phyloP scores from a whole-genome alignment of 2,329 filamentous ascomycete genomes.

The Volutella citrinella region DNA sequence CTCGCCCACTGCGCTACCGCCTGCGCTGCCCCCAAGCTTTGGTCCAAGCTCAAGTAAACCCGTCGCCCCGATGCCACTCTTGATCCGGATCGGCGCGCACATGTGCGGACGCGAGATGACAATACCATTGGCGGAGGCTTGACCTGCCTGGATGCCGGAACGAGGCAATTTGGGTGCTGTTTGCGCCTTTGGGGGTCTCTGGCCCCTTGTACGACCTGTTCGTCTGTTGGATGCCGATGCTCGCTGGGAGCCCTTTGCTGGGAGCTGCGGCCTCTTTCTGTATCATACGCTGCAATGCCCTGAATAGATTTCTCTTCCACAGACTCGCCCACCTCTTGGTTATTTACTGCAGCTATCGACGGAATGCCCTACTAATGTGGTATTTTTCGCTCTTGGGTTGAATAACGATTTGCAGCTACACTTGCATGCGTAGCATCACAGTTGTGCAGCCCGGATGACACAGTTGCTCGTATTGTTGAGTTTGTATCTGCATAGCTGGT shows the following conservation, averaged over 20 bases:
- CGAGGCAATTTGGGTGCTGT: slow-evolving; percentile 16
- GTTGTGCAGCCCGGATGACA: too few species aligned
- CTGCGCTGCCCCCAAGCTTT: slow-evolving; percentile 96
- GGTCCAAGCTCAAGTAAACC: slow-evolving; percentile 85
- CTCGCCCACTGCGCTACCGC: slow-evolving; percentile 90
- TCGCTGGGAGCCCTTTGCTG: slow-evolving; percentile 13
- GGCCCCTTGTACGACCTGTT: slow-evolving; percentile 24
- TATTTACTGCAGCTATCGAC: too few species aligned
- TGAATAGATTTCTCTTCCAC: slow-evolving; percentile 29
- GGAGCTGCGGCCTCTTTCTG: slow-evolving; percentile 23
- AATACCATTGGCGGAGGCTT: too few species aligned
- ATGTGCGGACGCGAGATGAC: slow-evolving; percentile 20
- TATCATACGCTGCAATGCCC: slow-evolving; percentile 31
- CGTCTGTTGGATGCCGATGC: slow-evolving; percentile 17
- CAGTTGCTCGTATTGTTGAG: too few species aligned
- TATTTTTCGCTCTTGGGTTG: too few species aligned
- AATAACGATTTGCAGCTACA: too few species aligned
- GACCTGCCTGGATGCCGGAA: too few species aligned
- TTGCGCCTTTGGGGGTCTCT: slow-evolving; percentile 10
- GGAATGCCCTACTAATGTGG: too few species aligned
- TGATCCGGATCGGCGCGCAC: slow-evolving; percentile 16
- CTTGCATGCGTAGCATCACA: too few species aligned
- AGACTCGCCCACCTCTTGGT: slow-evolving; percentile 1
- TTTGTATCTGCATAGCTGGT: too few species aligned
- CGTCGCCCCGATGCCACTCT: slow-evolving; percentile 8